Base-by-base conservation (phyloP, 1,139 yeast genomes). In the Yamadazyma buinensis region DNA sequence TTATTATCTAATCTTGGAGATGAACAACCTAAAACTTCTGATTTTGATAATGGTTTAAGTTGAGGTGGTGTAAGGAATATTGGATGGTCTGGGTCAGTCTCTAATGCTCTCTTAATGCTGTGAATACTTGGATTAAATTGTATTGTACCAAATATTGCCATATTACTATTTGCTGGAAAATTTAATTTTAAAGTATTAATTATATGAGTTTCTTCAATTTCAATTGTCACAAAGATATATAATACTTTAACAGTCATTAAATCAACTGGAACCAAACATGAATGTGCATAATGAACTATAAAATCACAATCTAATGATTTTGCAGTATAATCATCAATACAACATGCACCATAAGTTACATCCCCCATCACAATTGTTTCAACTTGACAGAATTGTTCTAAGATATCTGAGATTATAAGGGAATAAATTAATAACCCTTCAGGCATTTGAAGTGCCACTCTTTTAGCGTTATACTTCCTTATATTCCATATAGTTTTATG, bases 321-420 rank as follows among this genome's bases (percentile, higher is more conserved):
- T 4, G 99, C 98, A 0, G 98, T 90, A 54, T 73, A 92, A 55
- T 92, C 99, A 55, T 92, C 99, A 34, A 92, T 88, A 60, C 99
- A 92, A 55, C 99, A 92, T 0, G 99, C 99, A 23, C 99, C 99
- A 52, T 92, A 92, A 0, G 97, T 87, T 1, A 92, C 98, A 58
- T 92, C 99, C 2, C 99, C 99, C 98, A 92, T 94, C 5, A 92
- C 95, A 1, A 94, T 70, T 0, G 92, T 85, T 51, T 90, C 96
- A 33, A 84, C 92, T 6, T 66, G 62, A 53, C 97, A 88, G 51
- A 92, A 90, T 57, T 90, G 96, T 53, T 88, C 96, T 26, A 92
- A 57, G 21, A 92, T 92, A 57, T 92, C 99, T 2, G 95, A 73
- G 14, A 92, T 78, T 28, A 92, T 75, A 42, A 95, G 72, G 1